Conservation (phyloP, 1,284 basidiomycete species). For the Microbotryum intermedium region DNA sequence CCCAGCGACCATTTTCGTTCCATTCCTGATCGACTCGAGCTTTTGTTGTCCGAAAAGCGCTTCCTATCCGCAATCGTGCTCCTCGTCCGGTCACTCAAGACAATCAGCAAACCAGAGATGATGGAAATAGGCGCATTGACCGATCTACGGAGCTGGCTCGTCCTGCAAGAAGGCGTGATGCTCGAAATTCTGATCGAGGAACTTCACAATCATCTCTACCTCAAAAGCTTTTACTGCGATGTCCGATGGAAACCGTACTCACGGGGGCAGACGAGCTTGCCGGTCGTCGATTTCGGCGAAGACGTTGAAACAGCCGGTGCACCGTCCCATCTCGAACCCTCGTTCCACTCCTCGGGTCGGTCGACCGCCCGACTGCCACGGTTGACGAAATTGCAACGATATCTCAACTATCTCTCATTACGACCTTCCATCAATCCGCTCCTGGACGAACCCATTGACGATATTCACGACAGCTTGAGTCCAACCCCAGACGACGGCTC, state of each 20-base stretch:
- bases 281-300: constrained; percentile 53
- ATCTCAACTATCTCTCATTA: constrained; percentile 59
- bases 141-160: constrained; percentile 78
- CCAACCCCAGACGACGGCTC: too few relatives aligned
- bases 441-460: constrained; percentile 48
- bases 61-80: constrained; percentile 82
- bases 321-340: constrained; percentile 25
- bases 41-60: constrained; percentile 90
- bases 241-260: constrained; percentile 78
- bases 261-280: constrained; percentile 62
- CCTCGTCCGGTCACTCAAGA: constrained; percentile 78
- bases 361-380: constrained; percentile 21
- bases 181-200: constrained; percentile 92
- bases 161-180: constrained; percentile 76
- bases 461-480: constrained; percentile 1
- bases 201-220: constrained; percentile 92
- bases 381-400: constrained; percentile 43
- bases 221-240: constrained; percentile 95
- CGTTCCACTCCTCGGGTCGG: constrained; percentile 19
- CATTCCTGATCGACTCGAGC: constrained; percentile 85
- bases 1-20: constrained; percentile 77
- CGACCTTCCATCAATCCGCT: constrained; percentile 69
- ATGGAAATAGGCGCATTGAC: constrained; percentile 85
- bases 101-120: constrained; percentile 86
- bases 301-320: constrained; percentile 43